Evolutionary conservation across 2,329 filamentous ascomycete genomes (phyloP), one percentile per base, ranked within the genome.

Genomic region (Passalora sequoiae): DNA sequence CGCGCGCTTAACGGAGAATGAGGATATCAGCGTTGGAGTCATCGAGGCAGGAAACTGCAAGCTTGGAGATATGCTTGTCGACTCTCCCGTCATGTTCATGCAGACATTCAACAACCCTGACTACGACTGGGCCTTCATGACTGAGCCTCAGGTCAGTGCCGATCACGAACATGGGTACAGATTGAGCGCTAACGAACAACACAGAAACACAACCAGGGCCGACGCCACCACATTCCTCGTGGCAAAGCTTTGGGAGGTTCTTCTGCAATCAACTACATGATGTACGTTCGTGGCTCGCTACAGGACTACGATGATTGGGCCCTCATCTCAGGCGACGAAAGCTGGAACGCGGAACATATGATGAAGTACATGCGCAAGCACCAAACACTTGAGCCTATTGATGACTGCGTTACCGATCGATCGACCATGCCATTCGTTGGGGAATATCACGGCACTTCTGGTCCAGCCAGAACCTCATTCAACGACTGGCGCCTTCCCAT

Each of bases 221-320:
- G 51, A 40, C 33, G 49, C 28, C 52, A 57, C 19, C 55, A 57
- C 40, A 55, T 57, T 13, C 55, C 55, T 16, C 47, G 55, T 15
- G 68, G 67, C 2, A 65, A 64, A 32, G 60, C 60, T 0, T 54
- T 70, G 1, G 68, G 67, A 20, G 68, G 68, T 9, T 61, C 59
- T 29, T 64, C 59, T n/a, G 63, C 62, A 1, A 66, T 69, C 36
- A 70, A 69, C 43, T 57, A 56, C 41, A 55, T 55, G 55, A 57
- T 57, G 55, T 57, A 71, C 62, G 67, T 67, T 17, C 69, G 72
- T 21, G 72, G 71, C 2, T 62, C 66, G 22, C 57, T 60, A 2
- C 53, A 58, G 4, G 72, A 75, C 49, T 76, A 69, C 47, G 65
- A 75, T 16, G 60, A 65, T 32, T 76, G 72, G 73, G 69, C 64